Evolutionary conservation across 257 asterid species (phyloP), one percentile per base, ranked within the genome.

Genomic region (Nicotiana undulata): DNA sequence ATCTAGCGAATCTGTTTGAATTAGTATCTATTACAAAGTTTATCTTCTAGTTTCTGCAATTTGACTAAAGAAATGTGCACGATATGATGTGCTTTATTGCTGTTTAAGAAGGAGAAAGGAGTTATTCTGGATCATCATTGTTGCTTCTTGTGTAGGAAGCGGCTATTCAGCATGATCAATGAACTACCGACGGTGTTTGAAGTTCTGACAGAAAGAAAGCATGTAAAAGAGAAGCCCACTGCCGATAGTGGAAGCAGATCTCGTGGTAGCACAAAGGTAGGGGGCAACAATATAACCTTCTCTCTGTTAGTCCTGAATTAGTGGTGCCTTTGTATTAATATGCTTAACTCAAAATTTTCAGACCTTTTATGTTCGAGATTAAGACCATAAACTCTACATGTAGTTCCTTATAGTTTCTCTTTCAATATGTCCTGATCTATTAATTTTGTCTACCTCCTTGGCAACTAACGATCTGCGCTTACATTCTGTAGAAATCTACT

Each of bases 181-280:
- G 98, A 92, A 29, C 89, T 88, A 79, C 97, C 97, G 18, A 90
- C 97, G 0, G 97, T 89, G 80, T 94, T 92, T 85, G 98, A 90
- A 88, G 92, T 92, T 26, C 96, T 94, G 81, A 90, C 94, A 2
- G 97, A 90, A 76, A 88, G 97, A 85, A 93, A 93, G 80, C 92
- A 96, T 56, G 86, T 82, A 59, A 94, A 93, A 85, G 98, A 94
- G 84, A 92, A 92, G 88, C 93, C 94, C 83, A 90, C 90, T 86
- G 92, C 92, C 1, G 98, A 94, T 79, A 92, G 97, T 82, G 97
- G 97, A 66, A 92, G 97, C 90, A 94, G 81, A 88, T 92, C 97
- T 77, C 97, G 97, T 77, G 97, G 94, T 84, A 86, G 94, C 88
- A 82, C 88, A 24, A 94, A 94, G 98, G 98, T 94, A 53, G 40